Evolutionary conservation across 164 flowering plant genomes (phyloP).

Genomic region (Vitis cinerea): DNA sequence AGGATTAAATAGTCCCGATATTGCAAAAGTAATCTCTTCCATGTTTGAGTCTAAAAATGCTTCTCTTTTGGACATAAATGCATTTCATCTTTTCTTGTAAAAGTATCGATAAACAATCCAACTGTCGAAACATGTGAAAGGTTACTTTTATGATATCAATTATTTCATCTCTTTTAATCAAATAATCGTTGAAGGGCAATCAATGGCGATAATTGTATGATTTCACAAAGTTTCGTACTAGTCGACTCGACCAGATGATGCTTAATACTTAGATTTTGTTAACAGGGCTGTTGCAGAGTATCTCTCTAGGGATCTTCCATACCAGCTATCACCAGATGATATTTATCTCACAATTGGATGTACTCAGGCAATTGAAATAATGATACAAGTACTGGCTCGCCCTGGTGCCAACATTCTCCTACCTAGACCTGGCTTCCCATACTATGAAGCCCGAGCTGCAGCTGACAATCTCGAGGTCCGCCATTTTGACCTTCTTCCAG

Average conservation of each 20-base stretch:
- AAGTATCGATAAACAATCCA: too few relatives aligned
- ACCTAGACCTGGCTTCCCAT: slow-evolving; percentile 58
- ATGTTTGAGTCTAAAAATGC: too few relatives aligned
- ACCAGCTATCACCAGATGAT: slow-evolving; percentile 39
- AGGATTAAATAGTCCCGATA: too few relatives aligned
- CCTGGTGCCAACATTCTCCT: slow-evolving; percentile 55
- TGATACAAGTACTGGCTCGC: slow-evolving; percentile 30
- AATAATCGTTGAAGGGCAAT: too few relatives aligned
- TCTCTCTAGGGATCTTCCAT: slow-evolving; percentile 38
- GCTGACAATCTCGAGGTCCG: slow-evolving; percentile 37
- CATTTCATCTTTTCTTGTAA: too few relatives aligned
- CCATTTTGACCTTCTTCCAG: slow-evolving; percentile 55
- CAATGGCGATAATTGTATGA: neutral
- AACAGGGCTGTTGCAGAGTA: slow-evolving; percentile 50
- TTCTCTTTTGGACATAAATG: too few relatives aligned
- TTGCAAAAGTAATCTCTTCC: too few relatives aligned
- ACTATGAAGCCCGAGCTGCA: slow-evolving; percentile 40
- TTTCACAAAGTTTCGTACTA: neutral
- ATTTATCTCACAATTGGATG: slow-evolving; percentile 43
- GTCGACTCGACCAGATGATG: neutral
- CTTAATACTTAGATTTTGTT: neutral
- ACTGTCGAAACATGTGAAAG: too few relatives aligned
- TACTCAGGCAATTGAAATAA: slow-evolving; percentile 41
- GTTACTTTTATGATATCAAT: too few relatives aligned
- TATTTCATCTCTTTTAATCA: too few relatives aligned